Evolutionary conservation across 768 basidiomycete species (phyloP).

Genomic region (Paxillus ammoniavirescens): DNA sequence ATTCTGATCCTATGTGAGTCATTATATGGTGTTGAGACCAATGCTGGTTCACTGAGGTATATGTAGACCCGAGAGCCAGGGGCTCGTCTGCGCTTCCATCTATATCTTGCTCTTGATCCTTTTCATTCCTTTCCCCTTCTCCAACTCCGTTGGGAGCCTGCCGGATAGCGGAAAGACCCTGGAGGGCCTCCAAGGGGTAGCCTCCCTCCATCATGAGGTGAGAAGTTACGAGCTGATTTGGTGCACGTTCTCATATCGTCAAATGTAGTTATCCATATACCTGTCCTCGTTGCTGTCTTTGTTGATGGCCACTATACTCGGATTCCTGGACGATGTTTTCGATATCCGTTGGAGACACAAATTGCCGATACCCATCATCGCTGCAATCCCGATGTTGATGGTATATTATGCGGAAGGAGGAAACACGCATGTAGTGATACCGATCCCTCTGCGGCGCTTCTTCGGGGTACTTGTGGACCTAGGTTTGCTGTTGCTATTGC

Average conservation of each 20-base stretch:
- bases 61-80: slow-evolving; percentile 89
- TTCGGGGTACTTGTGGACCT: slow-evolving; percentile 83
- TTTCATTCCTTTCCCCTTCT: slow-evolving; percentile 96
- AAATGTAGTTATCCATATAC: slow-evolving; percentile 78
- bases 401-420: slow-evolving; percentile 96
- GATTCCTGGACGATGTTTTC: slow-evolving; percentile 96
- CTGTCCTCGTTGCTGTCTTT: slow-evolving; percentile 91
- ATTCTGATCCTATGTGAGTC: slow-evolving; percentile 67
- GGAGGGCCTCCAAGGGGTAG: slow-evolving; percentile 45
- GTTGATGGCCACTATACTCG: slow-evolving; percentile 88
- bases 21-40: background rate
- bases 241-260: background rate
- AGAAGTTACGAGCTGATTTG: slow-evolving; percentile 17
- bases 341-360: slow-evolving; percentile 99
- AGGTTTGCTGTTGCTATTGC: slow-evolving; percentile 48
- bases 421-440: slow-evolving; percentile 91
- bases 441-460: slow-evolving; percentile 71
- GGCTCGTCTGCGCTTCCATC: slow-evolving; percentile 84
- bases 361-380: slow-evolving; percentile 93
- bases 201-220: slow-evolving; percentile 75
- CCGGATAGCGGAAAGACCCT: slow-evolving; percentile 40
- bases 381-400: slow-evolving; percentile 90
- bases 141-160: slow-evolving; percentile 57
- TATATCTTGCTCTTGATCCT: slow-evolving; percentile 86
- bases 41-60: background rate